Conservation (phyloP, 2,329 filamentous ascomycete species). For the Alternaria hordeiaustralica region DNA sequence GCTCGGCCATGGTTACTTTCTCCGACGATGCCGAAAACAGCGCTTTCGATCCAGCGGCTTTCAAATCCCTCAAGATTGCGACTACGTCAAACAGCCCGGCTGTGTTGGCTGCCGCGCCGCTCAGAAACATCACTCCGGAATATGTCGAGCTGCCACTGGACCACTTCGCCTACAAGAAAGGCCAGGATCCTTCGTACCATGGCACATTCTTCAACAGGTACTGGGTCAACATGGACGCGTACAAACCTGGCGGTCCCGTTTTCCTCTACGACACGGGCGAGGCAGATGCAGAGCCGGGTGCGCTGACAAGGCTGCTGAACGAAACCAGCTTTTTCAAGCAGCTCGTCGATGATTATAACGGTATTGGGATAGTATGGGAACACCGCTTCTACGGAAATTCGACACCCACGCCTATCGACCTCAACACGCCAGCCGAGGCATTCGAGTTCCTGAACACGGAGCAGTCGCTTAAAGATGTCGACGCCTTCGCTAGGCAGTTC, state of each 20-base stretch:
- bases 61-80: slow-evolving; percentile 8
- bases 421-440: slow-evolving; percentile 40
- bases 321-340: slow-evolving; percentile 45
- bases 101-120: neutral
- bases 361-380: slow-evolving; percentile 51
- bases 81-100: slow-evolving; percentile 3
- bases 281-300: slow-evolving; percentile 35
- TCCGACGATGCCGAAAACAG: neutral
- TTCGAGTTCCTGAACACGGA: slow-evolving; percentile 50
- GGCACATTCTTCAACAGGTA: slow-evolving; percentile 47
- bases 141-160: slow-evolving; percentile 47
- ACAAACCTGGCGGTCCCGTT: slow-evolving; percentile 47
- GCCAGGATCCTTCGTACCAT: slow-evolving; percentile 21
- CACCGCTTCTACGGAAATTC: slow-evolving; percentile 54
- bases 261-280: slow-evolving; percentile 50
- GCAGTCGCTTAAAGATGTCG: slow-evolving; percentile 52
- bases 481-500: slow-evolving; percentile 50
- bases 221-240: slow-evolving; percentile 44
- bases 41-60: neutral
- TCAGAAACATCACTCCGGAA: slow-evolving; percentile 30
- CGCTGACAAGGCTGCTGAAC: slow-evolving; percentile 35
- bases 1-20: slow-evolving; percentile 29
- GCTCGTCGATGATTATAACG: slow-evolving; percentile 44
- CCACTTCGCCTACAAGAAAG: slow-evolving; percentile 40
- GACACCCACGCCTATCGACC: slow-evolving; percentile 39